These are phyloP conservation scores for Agapanthus africanus DNA, from an alignment of 106 monocot species.

Conservation along the genomic window DNA sequence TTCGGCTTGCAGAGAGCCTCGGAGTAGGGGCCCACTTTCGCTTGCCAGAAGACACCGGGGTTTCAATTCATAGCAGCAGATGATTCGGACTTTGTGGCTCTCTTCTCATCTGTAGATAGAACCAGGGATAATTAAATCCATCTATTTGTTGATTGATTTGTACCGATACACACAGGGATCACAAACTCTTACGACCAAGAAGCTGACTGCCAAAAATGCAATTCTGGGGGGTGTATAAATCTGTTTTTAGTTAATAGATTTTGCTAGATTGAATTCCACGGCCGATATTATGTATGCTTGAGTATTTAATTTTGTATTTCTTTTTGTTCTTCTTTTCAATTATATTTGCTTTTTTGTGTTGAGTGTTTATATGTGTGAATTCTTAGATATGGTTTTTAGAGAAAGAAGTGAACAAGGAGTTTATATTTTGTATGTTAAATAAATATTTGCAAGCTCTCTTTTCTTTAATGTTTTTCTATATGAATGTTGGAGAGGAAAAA, in stretches of 20 bases:
- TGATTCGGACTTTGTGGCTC: neutral
- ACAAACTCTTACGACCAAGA: neutral
- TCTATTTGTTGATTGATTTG: conserved; percentile 33
- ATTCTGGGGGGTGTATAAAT: conserved; percentile 9
- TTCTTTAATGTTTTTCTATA: too few species aligned
- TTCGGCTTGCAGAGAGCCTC: conserved; percentile 42
- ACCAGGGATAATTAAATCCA: conserved; percentile 22
- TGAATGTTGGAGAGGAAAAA: too few species aligned
- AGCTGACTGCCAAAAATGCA: neutral
- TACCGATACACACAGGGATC: conserved; percentile 13
- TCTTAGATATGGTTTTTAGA: neutral
- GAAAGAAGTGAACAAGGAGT: neutral
- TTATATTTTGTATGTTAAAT: too few species aligned
- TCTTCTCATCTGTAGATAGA: conserved; percentile 28
- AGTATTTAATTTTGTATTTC: neutral
- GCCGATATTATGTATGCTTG: conserved; percentile 4
- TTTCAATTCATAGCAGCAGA: conserved; percentile 11
- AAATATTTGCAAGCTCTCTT: too few species aligned
- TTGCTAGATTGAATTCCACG: neutral
- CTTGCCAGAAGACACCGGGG: conserved; percentile 18
- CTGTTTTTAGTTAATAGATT: neutral
- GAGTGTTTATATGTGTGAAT: conserved; percentile 8
- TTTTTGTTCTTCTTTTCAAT: too few species aligned
- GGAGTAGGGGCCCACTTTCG: conserved; percentile 45
- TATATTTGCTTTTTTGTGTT: too few species aligned